Conservation (phyloP, 2,329 filamentous ascomycete genomes). For the Knufia fluminis region DNA sequence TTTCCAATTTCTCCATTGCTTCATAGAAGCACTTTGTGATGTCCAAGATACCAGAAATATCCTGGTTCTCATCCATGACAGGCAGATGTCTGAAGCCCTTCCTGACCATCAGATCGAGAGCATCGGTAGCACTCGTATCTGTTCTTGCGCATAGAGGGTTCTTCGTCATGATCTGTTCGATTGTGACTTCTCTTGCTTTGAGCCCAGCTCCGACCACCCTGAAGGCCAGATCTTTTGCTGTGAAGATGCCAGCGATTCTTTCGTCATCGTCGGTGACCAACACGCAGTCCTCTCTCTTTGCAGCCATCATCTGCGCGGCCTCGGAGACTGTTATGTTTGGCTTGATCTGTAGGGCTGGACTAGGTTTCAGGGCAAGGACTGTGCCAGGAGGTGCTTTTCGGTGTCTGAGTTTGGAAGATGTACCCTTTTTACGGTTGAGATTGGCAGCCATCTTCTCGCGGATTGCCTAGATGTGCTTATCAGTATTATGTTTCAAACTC, state of each 20-base stretch:
- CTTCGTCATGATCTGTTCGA: constrained; percentile 99
- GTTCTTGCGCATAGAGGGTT: constrained; percentile 96
- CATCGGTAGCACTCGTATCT: constrained; percentile 95
- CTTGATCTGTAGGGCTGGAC: constrained; percentile 94
- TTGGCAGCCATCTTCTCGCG: constrained; percentile 94
- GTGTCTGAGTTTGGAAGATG: constrained; percentile 66
- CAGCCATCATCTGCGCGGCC: constrained; percentile 96
- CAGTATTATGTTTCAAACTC: constrained; percentile 19
- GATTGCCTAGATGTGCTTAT: constrained; percentile 59
- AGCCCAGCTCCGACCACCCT: constrained; percentile 84
- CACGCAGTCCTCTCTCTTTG: constrained; percentile 96
- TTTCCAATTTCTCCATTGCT: constrained; percentile 98
- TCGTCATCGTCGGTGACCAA: constrained; percentile 97
- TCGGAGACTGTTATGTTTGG: constrained; percentile 87
- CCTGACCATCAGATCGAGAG: constrained; percentile 92
- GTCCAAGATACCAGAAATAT: constrained; percentile 94
- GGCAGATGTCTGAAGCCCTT: constrained; percentile 96
- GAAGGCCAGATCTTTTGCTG: constrained; percentile 96
- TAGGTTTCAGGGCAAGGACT: constrained; percentile 89
- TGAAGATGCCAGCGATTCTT: constrained; percentile 96
- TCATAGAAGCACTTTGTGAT: constrained; percentile 99
- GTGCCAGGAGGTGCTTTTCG: constrained; percentile 94
- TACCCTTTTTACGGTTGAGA: constrained; percentile 92
- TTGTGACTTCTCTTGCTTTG: constrained; percentile 82
- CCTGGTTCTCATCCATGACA: constrained; percentile 99